Base-by-base conservation (phyloP, 257 asterid genomes). In the Prunella vulgaris region DNA sequence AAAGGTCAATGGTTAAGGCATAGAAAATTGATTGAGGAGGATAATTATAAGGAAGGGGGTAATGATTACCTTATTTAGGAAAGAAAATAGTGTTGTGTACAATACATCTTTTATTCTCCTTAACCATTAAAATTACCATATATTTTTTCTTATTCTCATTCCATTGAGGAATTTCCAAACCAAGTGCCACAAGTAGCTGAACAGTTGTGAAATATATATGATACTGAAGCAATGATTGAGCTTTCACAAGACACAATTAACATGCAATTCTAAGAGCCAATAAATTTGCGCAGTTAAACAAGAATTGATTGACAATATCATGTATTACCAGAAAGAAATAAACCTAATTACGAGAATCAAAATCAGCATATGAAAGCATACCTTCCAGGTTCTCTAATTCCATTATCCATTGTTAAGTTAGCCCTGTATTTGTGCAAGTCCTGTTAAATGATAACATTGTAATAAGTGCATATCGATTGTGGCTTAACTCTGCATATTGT, bases 321-420 rank as follows among this genome's bases (percentile, higher is more conserved):
- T 8, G 59, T 13, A 10, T 10, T 60, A 63, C 70, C 33, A 58
- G 54, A 40, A 49, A 69, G 60, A 37, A 74, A 49, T 56, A 5
- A 58, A 77, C 18, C 17, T 33, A 27, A 8, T 57, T 13, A 53
- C 15, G 37, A 14, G 25, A 57, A 48, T 49, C 51, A 68, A 8
- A 66, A 78, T 58, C 56, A 68, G 67, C 71, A 72, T 33, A 64
- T 67, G 54, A 59, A 71, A 53, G 60, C 10, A 60, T 83, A 90
- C 99, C 97, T 87, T 79, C 72, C 79, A 59, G 82, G 70, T 60
- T 81, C 97, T 79, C 76, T 71, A 60, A 77, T 80, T 82, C 84
- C 84, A 66, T 78, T 62, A 59, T 83, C 90, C 38, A 77, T 21
- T 24, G 69, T 72, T 72, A 80, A 28, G 68, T 69, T 83, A 60